Evolutionary conservation across 2,329 filamentous ascomycete species (phyloP).

Genomic region (Fusarium gaditjirri): DNA sequence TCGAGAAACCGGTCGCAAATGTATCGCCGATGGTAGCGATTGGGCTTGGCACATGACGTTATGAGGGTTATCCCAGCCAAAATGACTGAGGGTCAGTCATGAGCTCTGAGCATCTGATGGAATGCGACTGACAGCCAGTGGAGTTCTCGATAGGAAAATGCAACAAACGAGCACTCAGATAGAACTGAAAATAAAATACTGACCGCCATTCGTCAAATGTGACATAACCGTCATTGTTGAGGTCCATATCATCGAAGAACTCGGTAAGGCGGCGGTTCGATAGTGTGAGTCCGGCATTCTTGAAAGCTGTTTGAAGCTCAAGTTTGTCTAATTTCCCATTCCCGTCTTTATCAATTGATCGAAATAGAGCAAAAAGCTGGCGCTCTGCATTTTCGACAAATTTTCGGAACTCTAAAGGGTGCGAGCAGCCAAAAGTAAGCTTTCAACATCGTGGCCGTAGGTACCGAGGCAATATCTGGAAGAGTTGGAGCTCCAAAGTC

Average conservation of each 20-base stretch:
- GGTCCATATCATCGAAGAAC: slow-evolving; percentile 92
- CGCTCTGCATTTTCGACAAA: slow-evolving; percentile 91
- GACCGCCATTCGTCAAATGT: slow-evolving; percentile 98
- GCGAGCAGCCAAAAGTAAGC: slow-evolving; percentile 34
- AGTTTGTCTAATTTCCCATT: slow-evolving; percentile 87
- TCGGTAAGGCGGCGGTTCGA: slow-evolving; percentile 79
- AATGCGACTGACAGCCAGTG: slow-evolving; percentile 22
- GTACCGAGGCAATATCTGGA: slow-evolving; percentile 31
- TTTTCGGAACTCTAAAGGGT: slow-evolving; percentile 78
- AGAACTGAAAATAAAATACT: slow-evolving; percentile 50
- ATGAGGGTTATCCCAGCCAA: slow-evolving; percentile 39
- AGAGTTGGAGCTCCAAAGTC: slow-evolving; percentile 8
- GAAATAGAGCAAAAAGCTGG: slow-evolving; percentile 84
- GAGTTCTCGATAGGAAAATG: neutral
- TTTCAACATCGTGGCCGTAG: slow-evolving; percentile 12
- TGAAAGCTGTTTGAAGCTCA: slow-evolving; percentile 85
- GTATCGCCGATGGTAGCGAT: slow-evolving; percentile 16
- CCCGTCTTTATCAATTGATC: slow-evolving; percentile 84
- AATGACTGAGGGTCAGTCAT: slow-evolving; percentile 45
- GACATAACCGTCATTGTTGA: slow-evolving; percentile 87
- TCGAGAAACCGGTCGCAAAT: slow-evolving; percentile 10
- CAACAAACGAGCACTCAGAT: slow-evolving; percentile 4
- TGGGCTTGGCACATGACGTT: slow-evolving; percentile 46
- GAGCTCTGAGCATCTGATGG: slow-evolving; percentile 35
- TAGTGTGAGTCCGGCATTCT: slow-evolving; percentile 80